Evolutionary conservation across 2,329 filamentous ascomycete genomes (phyloP).

Genomic region (Tolypocladium ophioglossoides): DNA sequence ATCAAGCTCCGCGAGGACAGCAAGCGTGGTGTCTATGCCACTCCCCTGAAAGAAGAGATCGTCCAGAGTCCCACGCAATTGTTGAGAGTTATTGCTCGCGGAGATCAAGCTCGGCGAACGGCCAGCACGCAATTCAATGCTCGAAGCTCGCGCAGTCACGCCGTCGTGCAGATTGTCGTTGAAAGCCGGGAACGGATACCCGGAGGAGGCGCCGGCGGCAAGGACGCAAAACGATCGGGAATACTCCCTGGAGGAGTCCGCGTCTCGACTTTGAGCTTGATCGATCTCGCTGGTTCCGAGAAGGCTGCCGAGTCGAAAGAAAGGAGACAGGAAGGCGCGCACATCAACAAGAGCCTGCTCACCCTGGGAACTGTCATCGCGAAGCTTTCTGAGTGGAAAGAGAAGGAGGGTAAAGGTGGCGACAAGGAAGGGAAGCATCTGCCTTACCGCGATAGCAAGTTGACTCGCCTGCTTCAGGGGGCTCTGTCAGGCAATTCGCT

Average conservation of each 20-base stretch:
- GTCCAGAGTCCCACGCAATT: conserved; percentile 96
- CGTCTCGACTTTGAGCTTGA: conserved; percentile 88
- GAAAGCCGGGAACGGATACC: conserved; percentile 85
- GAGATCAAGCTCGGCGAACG: conserved; percentile 80
- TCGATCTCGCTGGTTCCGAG: conserved; percentile 93
- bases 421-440: conserved; percentile 88
- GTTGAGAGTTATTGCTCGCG: conserved; percentile 84
- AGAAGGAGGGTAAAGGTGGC: conserved; percentile 59
- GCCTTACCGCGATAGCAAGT: conserved; percentile 94
- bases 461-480: conserved; percentile 84
- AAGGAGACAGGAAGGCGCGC: conserved; percentile 83
- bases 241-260: conserved; percentile 79
- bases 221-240: conserved; percentile 51
- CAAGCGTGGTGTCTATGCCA: conserved; percentile 93
- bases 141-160: conserved; percentile 92
- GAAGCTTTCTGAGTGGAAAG: conserved; percentile 79
- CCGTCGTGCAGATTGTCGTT: conserved; percentile 96
- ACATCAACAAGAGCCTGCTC: conserved; percentile 96
- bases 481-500: conserved; percentile 88
- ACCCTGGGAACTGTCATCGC: conserved; percentile 94
- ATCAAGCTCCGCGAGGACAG: conserved; percentile 96
- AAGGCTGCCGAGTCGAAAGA: conserved; percentile 94
- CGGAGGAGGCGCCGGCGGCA: conserved; percentile 28
- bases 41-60: conserved; percentile 93
- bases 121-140: conserved; percentile 96